These are phyloP conservation scores for Leavenworthia alabamica DNA, from an alignment of 345 rosid species.

Conservation along the genomic window DNA sequence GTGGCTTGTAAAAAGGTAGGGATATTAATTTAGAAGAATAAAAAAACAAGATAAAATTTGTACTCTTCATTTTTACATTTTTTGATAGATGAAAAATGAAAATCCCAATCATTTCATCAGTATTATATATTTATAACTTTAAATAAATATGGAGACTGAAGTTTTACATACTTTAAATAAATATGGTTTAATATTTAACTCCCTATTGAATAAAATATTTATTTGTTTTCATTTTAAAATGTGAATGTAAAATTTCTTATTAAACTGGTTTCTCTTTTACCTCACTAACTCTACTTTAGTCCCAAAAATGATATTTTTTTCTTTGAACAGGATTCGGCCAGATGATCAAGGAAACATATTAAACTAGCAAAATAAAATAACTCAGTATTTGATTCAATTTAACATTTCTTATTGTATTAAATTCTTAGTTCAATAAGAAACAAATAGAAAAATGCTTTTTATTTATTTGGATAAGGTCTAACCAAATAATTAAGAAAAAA, in stretches of 20 bases:
- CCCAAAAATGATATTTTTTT: no score
- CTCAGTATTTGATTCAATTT: no score
- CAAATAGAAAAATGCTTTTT: no score
- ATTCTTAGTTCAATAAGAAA: no score
- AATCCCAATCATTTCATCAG: no score
- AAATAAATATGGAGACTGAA: not conserved
- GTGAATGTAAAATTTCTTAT: not conserved
- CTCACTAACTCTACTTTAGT: no score
- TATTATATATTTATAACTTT: no score
- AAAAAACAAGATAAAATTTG: not conserved
- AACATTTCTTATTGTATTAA: no score
- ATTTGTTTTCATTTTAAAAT: no score
- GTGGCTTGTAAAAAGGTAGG: not conserved
- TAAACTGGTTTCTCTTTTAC: no score
- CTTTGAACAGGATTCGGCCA: not conserved
- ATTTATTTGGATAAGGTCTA: not conserved
- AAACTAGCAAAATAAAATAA: no score
- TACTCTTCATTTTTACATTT: not conserved
- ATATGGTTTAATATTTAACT: not conserved
- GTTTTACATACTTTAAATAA: not conserved
- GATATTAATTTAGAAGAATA: not conserved
- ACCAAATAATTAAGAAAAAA: not conserved
- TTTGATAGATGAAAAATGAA: not conserved
- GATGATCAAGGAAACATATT: no score
- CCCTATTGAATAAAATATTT: not conserved